Conservation (phyloP, 2,329 filamentous ascomycete species). For the Neospermospora avenae region DNA sequence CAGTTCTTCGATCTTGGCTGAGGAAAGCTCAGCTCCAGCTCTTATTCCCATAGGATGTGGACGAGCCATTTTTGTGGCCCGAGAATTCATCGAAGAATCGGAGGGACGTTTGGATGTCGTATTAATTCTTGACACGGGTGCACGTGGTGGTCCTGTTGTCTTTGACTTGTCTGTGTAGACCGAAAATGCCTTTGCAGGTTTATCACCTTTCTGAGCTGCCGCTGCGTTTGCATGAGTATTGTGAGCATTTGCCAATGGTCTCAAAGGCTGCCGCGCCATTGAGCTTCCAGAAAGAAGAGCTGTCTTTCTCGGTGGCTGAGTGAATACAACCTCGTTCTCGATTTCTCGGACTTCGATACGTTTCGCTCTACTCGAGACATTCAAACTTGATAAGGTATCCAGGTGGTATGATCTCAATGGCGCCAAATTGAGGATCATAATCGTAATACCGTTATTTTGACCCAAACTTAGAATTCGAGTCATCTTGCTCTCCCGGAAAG, state of each 20-base stretch:
- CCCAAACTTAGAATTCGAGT: conserved; percentile 88
- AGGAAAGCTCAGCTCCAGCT: conserved; percentile 49
- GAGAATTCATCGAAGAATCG: conserved; percentile 32
- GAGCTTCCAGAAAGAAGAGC: conserved; percentile 40
- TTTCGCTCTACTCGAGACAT: conserved; percentile 93
- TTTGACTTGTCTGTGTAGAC: conserved; percentile 78
- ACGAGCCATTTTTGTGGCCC: conserved; percentile 49
- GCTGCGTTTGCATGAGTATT: conserved; percentile 65
- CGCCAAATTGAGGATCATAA: conserved; percentile 95
- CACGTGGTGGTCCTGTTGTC: conserved; percentile 37
- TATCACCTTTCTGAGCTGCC: conserved; percentile 56
- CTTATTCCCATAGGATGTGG: conserved; percentile 28
- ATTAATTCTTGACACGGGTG: conserved; percentile 24
- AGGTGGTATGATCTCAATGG: conserved; percentile 90
- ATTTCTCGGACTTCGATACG: conserved; percentile 94
- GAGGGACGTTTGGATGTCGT: conserved; percentile 37
- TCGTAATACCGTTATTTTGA: conserved; percentile 90
- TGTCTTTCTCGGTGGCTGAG: conserved; percentile 61
- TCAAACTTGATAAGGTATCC: conserved; percentile 88
- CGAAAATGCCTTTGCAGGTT: conserved; percentile 78
- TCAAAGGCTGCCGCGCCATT: conserved; percentile 69
- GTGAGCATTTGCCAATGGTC: conserved; percentile 71
- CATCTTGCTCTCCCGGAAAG: conserved; percentile 71
- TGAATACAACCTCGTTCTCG: conserved; percentile 91
- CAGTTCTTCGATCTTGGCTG: conserved; percentile 81